phyloP scores from a whole-genome alignment of 2,329 filamentous ascomycete species.

The Neopestalotiopsis clavispora region DNA sequence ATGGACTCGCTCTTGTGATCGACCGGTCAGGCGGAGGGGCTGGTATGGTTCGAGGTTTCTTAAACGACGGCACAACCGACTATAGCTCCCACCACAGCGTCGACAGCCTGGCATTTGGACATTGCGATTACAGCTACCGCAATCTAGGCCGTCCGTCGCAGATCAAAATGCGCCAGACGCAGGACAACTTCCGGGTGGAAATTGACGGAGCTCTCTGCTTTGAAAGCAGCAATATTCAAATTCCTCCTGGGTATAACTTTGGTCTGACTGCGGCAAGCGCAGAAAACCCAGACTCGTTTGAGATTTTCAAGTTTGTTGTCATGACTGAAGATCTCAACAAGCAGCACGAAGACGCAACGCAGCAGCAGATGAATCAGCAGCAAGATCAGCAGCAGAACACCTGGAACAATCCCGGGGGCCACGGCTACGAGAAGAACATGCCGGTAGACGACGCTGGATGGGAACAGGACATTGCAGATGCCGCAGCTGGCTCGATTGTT shows the following conservation, averaged over 20 bases:
- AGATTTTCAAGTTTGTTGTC: slow-evolving; percentile 85
- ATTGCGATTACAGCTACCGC: slow-evolving; percentile 89
- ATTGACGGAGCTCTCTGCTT: slow-evolving; percentile 86
- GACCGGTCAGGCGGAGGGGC: slow-evolving; percentile 80
- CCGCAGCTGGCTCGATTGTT: slow-evolving; percentile 51
- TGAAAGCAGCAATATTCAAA: slow-evolving; percentile 75
- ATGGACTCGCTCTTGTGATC: slow-evolving; percentile 86
- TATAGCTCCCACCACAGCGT: slow-evolving; percentile 78
- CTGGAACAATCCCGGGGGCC: slow-evolving; percentile 29
- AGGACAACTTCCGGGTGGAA: slow-evolving; percentile 73
- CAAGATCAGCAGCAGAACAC: slow-evolving; percentile 37
- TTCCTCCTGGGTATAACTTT: slow-evolving; percentile 83
- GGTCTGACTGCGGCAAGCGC: slow-evolving; percentile 88
- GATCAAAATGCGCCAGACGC: slow-evolving; percentile 72
- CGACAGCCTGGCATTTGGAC: slow-evolving; percentile 87
- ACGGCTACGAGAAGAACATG: slow-evolving; percentile 27
- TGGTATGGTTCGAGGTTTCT: slow-evolving; percentile 86
- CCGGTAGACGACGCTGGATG: slow-evolving; percentile 36
- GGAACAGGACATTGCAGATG: slow-evolving; percentile 51
- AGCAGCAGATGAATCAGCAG: slow-evolving; percentile 36
- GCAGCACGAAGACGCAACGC: slow-evolving; percentile 35
- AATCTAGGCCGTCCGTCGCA: slow-evolving; percentile 87
- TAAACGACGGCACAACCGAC: slow-evolving; percentile 88
- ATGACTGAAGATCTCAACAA: slow-evolving; percentile 57
- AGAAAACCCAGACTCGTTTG: slow-evolving; percentile 92